Conservation (phyloP, 257 asterid genomes). For the Jacaranda mimosifolia region DNA sequence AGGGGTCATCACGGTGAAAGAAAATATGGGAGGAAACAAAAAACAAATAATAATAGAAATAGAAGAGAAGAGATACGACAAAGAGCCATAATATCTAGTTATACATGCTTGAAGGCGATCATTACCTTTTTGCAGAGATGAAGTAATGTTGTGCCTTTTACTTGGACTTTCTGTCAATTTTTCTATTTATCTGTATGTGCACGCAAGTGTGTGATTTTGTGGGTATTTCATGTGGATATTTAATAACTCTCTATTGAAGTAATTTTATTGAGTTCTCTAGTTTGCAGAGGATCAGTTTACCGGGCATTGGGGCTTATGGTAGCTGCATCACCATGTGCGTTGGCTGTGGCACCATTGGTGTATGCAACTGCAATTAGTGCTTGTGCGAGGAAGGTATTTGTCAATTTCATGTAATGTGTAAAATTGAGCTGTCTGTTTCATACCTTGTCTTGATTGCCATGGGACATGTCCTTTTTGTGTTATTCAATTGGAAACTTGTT, state of each 20-base stretch:
- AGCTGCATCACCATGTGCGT: slow-evolving; percentile 99
- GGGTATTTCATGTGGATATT: slow-evolving; percentile 16
- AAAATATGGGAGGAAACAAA: slow-evolving; percentile 14
- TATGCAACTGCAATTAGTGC: slow-evolving; percentile 99
- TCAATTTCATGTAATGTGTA: slow-evolving; percentile 25
- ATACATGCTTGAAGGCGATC: neutral
- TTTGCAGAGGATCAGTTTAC: slow-evolving; percentile 96
- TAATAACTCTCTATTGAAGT: slow-evolving; percentile 14
- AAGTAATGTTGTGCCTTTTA: slow-evolving; percentile 1
- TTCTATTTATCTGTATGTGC: neutral
- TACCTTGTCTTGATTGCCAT: slow-evolving; percentile 7
- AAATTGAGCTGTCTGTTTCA: slow-evolving; percentile 21
- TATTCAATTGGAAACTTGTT: neutral
- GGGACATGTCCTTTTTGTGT: neutral
- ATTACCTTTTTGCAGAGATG: slow-evolving; percentile 15
- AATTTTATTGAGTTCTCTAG: slow-evolving; percentile 54
- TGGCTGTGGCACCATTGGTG: slow-evolving; percentile 96
- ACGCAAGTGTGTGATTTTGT: neutral
- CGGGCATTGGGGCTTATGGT: slow-evolving; percentile 99
- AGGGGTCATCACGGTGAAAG: neutral
- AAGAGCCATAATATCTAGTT: neutral
- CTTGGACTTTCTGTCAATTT: slow-evolving; percentile 2
- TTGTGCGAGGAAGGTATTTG: slow-evolving; percentile 88
- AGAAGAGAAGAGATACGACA: neutral
- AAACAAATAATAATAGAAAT: slow-evolving; percentile 18